Evolutionary conservation across 331 rosid species (phyloP), one percentile per base, ranked within the genome.

Genomic region (Acacia concinna): DNA sequence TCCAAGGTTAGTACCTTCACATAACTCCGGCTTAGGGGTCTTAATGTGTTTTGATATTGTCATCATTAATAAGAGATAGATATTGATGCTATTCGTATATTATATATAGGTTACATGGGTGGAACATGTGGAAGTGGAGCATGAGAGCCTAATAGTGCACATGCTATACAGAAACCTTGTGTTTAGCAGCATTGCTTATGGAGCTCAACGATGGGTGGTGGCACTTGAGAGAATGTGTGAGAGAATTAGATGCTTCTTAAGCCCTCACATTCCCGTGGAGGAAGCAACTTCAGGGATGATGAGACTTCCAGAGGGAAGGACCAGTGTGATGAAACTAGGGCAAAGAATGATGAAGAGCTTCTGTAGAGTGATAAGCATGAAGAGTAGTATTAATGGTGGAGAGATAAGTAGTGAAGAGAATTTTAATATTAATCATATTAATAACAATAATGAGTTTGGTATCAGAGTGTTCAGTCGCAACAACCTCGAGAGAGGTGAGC

Each of bases 111-210:
- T 94, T 23, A 94, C 94, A 5, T 94, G 98, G 97, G 79, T 90
- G 13, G 98, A 94, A 38, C 98, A 89, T 38, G 96, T 92, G 56
- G 91, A 88, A 72, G 91, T 94, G 68, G 91, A 91, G 59, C 91
- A 85, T 35, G 81, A 73, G 75, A 63, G 69, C 38, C 91, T 89
- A 51, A 78, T 87, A 0, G 63, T 56, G 63, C 94, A 90, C 38
- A 75, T 65, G 37, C 86, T 89, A 4, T 94, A 81, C 38, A 86
- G 87, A 72, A 89, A 90, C 84, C 71, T 92, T 60, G 65, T 90
- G 1, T 52, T 31, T 34, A 63, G 49, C 38, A 73, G 17, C 2
- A n/a, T 28, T 20, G 90, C 89, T 5, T 94, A 84, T 59, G 98
- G 97, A 62, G 98, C 98, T 5, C 86, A 86, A 17, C 62, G 89